Percentiles rank a stretch among this genome's conserved stretches.
phyloP scores from a whole-genome alignment of 805 yeast species.

The Groenewaldozyma salmanticensis region DNA sequence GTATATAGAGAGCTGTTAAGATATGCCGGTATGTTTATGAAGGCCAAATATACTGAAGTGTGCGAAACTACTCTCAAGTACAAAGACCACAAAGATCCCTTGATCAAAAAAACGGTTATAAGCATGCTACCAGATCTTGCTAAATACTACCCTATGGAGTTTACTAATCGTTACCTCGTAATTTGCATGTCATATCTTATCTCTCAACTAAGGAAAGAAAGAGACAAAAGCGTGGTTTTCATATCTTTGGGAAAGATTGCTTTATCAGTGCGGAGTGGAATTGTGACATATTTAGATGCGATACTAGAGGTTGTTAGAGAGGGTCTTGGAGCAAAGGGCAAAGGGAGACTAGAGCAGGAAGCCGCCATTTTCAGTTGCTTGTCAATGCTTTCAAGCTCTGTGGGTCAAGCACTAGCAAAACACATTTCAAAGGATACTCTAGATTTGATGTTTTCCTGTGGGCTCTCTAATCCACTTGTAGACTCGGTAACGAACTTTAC shows the following conservation, averaged over 20 bases:
- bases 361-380: conserved; percentile 83
- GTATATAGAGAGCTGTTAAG: conserved; percentile 71
- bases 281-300: conserved; percentile 81
- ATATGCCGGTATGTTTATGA: conserved; percentile 63
- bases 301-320: conserved; percentile 78
- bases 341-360: conserved; percentile 56
- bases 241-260: conserved; percentile 81
- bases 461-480: conserved; percentile 76
- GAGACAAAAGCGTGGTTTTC: conserved; percentile 68
- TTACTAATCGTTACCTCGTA: conserved; percentile 74
- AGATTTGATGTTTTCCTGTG: conserved; percentile 70
- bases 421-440: conserved; percentile 74
- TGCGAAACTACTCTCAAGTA: conserved; percentile 64
- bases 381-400: conserved; percentile 75
- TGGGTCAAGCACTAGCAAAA: conserved; percentile 89
- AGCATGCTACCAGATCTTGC: conserved; percentile 77
- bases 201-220: conserved; percentile 63
- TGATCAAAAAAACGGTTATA: conserved; percentile 78
- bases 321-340: conserved; percentile 54
- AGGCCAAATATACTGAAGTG: conserved; percentile 62
- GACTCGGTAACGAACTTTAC: conserved; percentile 60
- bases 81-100: conserved; percentile 65
- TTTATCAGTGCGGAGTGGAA: conserved; percentile 63
- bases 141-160: conserved; percentile 59
- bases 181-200: conserved; percentile 68